These are phyloP conservation scores for Sporothrix protearum DNA, from an alignment of 2,329 filamentous ascomycete genomes.

Conservation along the genomic window DNA sequence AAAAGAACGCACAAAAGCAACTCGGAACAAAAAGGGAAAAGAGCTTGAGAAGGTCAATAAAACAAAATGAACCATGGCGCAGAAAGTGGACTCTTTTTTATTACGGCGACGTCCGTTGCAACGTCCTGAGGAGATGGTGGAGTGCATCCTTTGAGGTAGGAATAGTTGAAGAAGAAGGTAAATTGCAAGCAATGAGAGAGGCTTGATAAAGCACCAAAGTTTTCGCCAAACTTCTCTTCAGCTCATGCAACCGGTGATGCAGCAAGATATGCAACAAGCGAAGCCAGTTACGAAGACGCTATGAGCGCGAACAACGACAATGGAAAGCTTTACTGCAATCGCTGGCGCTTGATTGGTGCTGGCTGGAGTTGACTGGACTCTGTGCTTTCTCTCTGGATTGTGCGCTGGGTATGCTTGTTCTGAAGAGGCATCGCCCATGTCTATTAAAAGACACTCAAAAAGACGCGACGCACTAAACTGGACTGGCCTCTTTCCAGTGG, in stretches of 20 bases:
- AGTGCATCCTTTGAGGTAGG: neutral
- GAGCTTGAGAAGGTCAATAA: neutral
- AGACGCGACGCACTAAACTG: neutral
- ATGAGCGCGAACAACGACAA: neutral
- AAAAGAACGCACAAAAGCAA: neutral
- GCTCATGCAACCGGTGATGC: neutral
- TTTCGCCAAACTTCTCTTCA: neutral
- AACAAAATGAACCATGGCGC: conserved; percentile 2
- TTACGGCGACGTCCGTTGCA: conserved; percentile 14
- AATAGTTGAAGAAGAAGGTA: neutral
- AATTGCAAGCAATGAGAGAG: neutral
- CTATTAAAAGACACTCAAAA: conserved; percentile 7
- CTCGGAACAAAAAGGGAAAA: neutral
- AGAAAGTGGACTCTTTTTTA: conserved; percentile 5
- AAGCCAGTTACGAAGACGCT: neutral
- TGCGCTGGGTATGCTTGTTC: neutral
- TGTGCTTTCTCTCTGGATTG: neutral
- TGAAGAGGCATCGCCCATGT: neutral
- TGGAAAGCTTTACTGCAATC: neutral
- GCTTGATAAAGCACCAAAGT: neutral
- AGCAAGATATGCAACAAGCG: neutral
- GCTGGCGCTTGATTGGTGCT: neutral
- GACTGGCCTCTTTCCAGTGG: neutral
- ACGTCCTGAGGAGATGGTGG: neutral
- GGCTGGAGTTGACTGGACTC: neutral